These are phyloP conservation scores for Vavraia culicis DNA, from an alignment of 371 early-diverging fungal species.

Conservation along the genomic window DNA sequence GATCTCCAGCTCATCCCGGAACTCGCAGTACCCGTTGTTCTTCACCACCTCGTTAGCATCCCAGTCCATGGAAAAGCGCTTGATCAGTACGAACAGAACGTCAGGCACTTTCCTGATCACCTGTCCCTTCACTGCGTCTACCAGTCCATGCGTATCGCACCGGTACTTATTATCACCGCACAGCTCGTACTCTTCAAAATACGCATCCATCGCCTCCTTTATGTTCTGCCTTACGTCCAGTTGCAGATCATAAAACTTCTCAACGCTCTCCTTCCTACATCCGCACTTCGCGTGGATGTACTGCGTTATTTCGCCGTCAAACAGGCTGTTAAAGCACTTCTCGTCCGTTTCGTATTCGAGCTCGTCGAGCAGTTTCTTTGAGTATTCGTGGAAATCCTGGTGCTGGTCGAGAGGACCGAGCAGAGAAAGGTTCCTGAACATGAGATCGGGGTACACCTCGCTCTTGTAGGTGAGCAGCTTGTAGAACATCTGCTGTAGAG, in stretches of 20 bases:
- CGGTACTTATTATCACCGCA: slow-evolving; percentile 88
- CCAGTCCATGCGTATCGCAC: slow-evolving; percentile 78
- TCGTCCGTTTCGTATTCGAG: slow-evolving; percentile 38
- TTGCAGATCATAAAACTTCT: slow-evolving; percentile 41
- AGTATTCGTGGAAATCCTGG: slow-evolving; percentile 44
- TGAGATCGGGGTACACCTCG: slow-evolving; percentile 13
- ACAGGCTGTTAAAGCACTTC: slow-evolving; percentile 19
- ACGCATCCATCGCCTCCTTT: slow-evolving; percentile 48
- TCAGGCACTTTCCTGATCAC: slow-evolving; percentile 75
- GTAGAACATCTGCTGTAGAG: slow-evolving; percentile 28
- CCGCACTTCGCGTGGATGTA: slow-evolving; percentile 34
- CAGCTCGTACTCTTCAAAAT: slow-evolving; percentile 62
- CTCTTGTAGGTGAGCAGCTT: slow-evolving; percentile 14
- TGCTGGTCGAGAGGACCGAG: slow-evolving; percentile 34
- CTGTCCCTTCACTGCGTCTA: slow-evolving; percentile 79
- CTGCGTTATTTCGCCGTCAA: slow-evolving; percentile 25
- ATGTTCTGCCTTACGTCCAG: slow-evolving; percentile 23
- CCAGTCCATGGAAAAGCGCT: slow-evolving; percentile 79
- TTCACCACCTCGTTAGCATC: slow-evolving; percentile 33
- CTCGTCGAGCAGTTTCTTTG: slow-evolving; percentile 39
- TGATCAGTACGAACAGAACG: slow-evolving; percentile 80
- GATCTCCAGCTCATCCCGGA: slow-evolving; percentile 65
- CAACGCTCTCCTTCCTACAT: slow-evolving; percentile 33
- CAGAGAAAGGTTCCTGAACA: slow-evolving; percentile 17
- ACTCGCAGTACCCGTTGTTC: slow-evolving; percentile 90